Evolutionary conservation across 2,329 filamentous ascomycete genomes (phyloP), one percentile per base, ranked within the genome.

Genomic region (Cephalotrichum gorgonifer): DNA sequence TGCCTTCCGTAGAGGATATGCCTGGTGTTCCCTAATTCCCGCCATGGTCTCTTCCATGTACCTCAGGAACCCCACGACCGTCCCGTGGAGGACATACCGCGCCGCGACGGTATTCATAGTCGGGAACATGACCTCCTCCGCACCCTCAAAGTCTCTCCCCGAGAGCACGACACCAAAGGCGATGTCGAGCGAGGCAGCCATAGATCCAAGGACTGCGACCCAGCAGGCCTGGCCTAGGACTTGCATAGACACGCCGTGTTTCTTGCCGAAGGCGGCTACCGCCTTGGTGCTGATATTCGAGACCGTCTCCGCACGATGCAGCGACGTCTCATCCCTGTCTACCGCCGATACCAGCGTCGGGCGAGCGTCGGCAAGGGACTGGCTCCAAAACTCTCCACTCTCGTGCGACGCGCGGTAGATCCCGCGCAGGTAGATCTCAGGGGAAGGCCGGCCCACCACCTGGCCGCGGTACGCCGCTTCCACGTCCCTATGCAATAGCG

Each of bases 81-180:
- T 80, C 2, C 87, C 87, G 56, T 93, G 85, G 2, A 95, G 62
- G 3, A 90, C 73, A 2, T 76, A 76, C 11, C 89, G 76, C 7
- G 95, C 72, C 0, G 85, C 78, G 0, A 95, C 81, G 0, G 90
- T 95, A 59, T 95, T 96, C 86, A 96, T 95, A 0, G 86, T 88
- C 0, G 90, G 91, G 57, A 95, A 96, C 59, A 90, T 73, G 12
- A 91, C 64, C 25, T 77, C 64, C 41, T 85, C 77, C 0, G 80
- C 76, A 15, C 78, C 75, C 43, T 86, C 82, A 9, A 79, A 81
- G 50, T 93, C 87, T n/a, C 91, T 78, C 15, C 91, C 90, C 0
- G 88, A 89, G 12, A 95, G 71, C 1, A 96, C 84, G 0, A 87
- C 78, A 1, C 91, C 91, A 59, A 93, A 95, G 0, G 81, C 75